Evolutionary conservation across 257 asterid genomes (phyloP), one percentile per base, ranked within the genome.

Genomic region (Fraxinus quadrangulata): DNA sequence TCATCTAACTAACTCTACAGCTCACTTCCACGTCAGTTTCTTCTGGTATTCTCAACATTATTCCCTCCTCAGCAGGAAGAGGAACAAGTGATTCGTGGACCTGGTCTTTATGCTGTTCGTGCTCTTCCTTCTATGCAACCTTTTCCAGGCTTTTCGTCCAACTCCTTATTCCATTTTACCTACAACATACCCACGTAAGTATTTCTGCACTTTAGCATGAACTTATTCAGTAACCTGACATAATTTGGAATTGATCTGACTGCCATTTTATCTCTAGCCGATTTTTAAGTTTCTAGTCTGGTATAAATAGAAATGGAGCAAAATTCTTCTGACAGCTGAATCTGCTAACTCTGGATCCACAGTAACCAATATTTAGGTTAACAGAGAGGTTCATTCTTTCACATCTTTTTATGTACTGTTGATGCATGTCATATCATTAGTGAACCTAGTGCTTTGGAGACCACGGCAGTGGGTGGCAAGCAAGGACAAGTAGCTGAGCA

Each of bases 81-180:
- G 80, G 99, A 90, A 76, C 92, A 80, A 88, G 78, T 86, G 71
- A 89, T 89, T 81, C 92, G 77, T 77, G 98, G 98, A 31, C 94
- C 92, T 34, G 99, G 99, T 70, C 88, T 95, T 36, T 95, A 95
- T 87, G 99, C 98, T 75, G 97, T 95, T 80, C 86, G 94, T 0
- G 86, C 85, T 75, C 79, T 31, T 85, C 94, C 97, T 10, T 80
- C 76, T 78, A 83, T 78, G 91, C 97, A 92, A 65, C 86, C 86
- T 42, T 40, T 85, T 73, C 73, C 82, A 39, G 97, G 94, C 56
- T 88, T 86, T 83, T 86, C 90, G 36, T 75, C 94, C 37, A 87
- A 85, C 70, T 76, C 88, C 59, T 94, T 93, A 45, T 87, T 93
- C 59, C 99, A 97, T 47, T 91, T 95, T 75, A 91, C 96, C 51